Evolutionary conservation across 108 stramenopile genomes (phyloP).

Genomic region (Asterionellopsis glacialis): DNA sequence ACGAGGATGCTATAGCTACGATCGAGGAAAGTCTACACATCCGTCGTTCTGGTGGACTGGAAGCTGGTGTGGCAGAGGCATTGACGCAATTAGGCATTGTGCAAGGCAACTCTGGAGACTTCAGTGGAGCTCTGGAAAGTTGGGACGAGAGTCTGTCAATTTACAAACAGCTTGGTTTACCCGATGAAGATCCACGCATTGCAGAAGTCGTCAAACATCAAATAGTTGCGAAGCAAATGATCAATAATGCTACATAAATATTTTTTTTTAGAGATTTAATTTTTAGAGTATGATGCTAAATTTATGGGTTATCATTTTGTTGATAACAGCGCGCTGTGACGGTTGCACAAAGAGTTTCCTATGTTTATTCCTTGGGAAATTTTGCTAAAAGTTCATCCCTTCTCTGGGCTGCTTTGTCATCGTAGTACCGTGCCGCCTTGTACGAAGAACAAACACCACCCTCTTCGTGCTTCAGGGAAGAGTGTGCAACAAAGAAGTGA

Average conservation of each 20-base stretch:
- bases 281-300: neutral
- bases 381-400: constrained; percentile 49
- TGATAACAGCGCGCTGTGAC: neutral
- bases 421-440: constrained; percentile 45
- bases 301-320: neutral
- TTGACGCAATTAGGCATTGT: constrained; percentile 7
- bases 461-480: constrained; percentile 45
- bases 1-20: constrained; percentile 1
- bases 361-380: neutral
- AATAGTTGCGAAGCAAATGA: constrained; percentile 2
- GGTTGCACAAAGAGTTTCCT: neutral
- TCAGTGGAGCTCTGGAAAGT: neutral
- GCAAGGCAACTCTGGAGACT: neutral
- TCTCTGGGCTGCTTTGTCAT: constrained; percentile 39
- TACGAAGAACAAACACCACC: constrained; percentile 48
- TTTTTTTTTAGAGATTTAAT: neutral
- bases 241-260: neutral
- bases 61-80: neutral
- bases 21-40: constrained; percentile 1
- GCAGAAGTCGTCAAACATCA: constrained; percentile 4
- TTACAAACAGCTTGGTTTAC: constrained; percentile 7
- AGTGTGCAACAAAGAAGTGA: constrained; percentile 41
- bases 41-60: too few relatives aligned
- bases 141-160: constrained; percentile 6
- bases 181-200: neutral